Base-by-base conservation (phyloP, 805 yeast genomes). In the Cyberlindnera meyerae region DNA sequence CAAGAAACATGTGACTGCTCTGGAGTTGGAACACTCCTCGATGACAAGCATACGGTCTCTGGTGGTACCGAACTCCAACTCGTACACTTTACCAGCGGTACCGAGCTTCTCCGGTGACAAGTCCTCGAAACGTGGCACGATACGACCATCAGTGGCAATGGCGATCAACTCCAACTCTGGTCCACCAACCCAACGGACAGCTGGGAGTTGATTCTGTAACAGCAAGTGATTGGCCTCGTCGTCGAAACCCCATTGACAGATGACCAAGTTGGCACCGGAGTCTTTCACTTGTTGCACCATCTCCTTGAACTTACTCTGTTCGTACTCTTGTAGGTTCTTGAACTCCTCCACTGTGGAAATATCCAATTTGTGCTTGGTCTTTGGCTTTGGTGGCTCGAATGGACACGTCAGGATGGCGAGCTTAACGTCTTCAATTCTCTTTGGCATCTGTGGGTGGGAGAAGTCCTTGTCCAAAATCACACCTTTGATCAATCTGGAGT, bases 191-290 rank as follows among this genome's bases (percentile, higher is more conserved):
- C 99, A 93, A 68, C 99, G 79, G 27, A 93, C 93, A 17, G 97
- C 97, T 26, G 96, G 95, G 45, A 93, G 73, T 29, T 85, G 75
- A 62, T 90, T 87, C 52, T 90, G 83, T 50, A 89, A 69, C 42
- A 93, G 71, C 58, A 93, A 66, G 63, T 93, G 96, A 65, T 90
- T 90, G 28, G 97, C 97, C 68, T 90, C 98, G 61, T 90, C 98
- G 62, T 90, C 98, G 54, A 90, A 93, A 13, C 98, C 98, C 98
- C 98, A 90, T 68, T 90, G 98, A 66, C 98, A 93, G 27, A 94
- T 90, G 35, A 90, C 98, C 38, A 90, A 76, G 61, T 89, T 90
- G 20, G 98, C 97, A 28, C 97, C 97, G 0, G 95, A 73, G 18
- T 73, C 75, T 64, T 93, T 89, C 37, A 93, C 94, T 45, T 71